Percentiles rank a stretch among this genome's conserved stretches.
These are phyloP conservation scores for Pleurotus giganteus DNA, from an alignment of 768 basidiomycete species.

Conservation along the genomic window DNA sequence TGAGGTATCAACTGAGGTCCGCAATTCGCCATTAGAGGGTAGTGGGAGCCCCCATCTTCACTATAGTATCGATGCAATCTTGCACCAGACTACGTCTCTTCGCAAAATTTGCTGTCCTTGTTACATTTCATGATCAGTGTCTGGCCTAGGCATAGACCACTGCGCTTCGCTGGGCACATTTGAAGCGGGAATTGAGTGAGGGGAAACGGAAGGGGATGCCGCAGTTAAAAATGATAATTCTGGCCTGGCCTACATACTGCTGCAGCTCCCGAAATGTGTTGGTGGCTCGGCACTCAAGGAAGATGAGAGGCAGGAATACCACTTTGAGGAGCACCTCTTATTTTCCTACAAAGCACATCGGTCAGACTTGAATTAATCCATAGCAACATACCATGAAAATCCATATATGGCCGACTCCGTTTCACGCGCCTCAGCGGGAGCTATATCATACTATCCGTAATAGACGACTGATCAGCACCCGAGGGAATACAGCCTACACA, in stretches of 20 bases:
- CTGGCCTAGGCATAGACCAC: background rate
- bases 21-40: no score
- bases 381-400: constrained; percentile 7
- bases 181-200: background rate
- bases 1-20: no score
- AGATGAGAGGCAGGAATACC: background rate
- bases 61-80: background rate
- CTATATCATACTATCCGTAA: constrained; percentile 5
- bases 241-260: constrained; percentile 6
- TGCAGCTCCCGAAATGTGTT: background rate
- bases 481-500: constrained; percentile 6
- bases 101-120: background rate
- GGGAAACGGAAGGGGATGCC: background rate
- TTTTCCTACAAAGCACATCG: constrained; percentile 6
- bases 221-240: background rate
- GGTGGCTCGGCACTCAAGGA: background rate
- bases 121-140: background rate
- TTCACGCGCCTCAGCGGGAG: background rate
- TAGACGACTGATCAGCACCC: background rate
- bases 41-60: no score
- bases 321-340: constrained; percentile 4
- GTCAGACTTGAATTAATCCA: background rate
- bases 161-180: background rate
- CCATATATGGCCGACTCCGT: constrained; percentile 4
- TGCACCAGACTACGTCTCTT: background rate